These are phyloP conservation scores for Apiosordaria backusii DNA, from an alignment of 495 filamentous ascomycete species.

Conservation along the genomic window DNA sequence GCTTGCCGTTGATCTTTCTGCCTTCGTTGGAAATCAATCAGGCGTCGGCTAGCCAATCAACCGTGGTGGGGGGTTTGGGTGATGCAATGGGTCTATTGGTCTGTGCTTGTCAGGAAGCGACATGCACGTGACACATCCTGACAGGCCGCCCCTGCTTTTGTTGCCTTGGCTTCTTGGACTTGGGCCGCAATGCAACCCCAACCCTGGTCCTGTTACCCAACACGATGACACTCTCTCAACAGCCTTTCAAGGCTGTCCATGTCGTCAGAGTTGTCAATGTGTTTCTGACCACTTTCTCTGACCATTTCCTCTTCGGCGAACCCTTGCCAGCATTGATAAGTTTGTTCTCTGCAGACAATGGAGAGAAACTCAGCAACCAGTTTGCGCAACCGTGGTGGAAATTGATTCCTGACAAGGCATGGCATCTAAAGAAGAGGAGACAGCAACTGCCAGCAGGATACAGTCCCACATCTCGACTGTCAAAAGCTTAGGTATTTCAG, in stretches of 20 bases:
- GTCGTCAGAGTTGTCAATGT: not conserved
- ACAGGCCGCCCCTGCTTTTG: not conserved
- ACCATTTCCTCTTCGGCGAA: no score
- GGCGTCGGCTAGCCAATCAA: conserved; percentile 33
- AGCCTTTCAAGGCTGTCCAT: not conserved
- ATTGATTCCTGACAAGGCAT: no score
- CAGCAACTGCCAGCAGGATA: no score
- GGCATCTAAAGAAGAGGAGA: no score
- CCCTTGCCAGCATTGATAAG: not conserved
- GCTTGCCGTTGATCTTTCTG: conserved; percentile 19
- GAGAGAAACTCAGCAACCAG: not conserved
- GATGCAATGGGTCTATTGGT: conserved; percentile 22
- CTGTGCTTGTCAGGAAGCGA: conserved; percentile 9
- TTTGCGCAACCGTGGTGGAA: not conserved
- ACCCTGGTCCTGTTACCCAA: not conserved
- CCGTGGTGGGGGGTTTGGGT: conserved; percentile 30
- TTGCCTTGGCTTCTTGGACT: not conserved
- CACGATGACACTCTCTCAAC: not conserved
- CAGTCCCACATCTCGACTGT: no score
- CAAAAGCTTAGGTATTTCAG: not conserved
- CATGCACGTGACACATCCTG: not conserved
- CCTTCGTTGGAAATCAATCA: conserved; percentile 24
- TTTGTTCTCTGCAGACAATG: not conserved
- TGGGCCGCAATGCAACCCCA: not conserved
- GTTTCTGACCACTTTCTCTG: no score